Conservation (phyloP, 2,329 filamentous ascomycete species). For the Cytospora paraplurivora region DNA sequence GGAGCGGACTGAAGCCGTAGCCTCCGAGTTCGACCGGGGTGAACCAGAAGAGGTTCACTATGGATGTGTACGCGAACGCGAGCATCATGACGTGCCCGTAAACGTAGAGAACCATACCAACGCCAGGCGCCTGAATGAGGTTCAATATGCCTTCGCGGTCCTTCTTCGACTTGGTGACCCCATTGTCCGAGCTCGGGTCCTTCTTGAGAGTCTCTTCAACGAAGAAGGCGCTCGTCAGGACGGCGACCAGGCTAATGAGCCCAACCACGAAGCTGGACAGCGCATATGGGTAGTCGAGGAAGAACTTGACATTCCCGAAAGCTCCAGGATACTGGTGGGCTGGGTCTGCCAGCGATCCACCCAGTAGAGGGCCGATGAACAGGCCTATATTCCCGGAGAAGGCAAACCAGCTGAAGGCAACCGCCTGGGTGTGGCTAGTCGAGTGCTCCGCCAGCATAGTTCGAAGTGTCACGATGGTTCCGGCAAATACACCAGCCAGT, state of each 20-base stretch:
- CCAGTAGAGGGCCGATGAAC: constrained; percentile 69
- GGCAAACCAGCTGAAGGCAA: constrained; percentile 75
- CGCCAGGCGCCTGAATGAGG: constrained; percentile 64
- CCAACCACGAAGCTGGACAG: constrained; percentile 63
- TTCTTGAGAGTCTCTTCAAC: constrained; percentile 62
- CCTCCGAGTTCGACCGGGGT: constrained; percentile 65
- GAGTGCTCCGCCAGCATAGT: constrained; percentile 77
- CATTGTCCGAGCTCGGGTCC: constrained; percentile 30
- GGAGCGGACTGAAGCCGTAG: constrained; percentile 59
- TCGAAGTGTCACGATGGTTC: constrained; percentile 72
- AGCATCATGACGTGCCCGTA: constrained; percentile 70
- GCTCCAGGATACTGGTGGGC: constrained; percentile 60
- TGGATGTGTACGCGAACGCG: constrained; percentile 70
- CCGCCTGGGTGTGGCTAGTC: constrained; percentile 69
- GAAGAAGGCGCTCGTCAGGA: constrained; percentile 54
- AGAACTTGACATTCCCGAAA: constrained; percentile 60
- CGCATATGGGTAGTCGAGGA: constrained; percentile 66
- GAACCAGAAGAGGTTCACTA: constrained; percentile 69
- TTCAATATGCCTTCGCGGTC: constrained; percentile 48
- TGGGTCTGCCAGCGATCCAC: constrained; percentile 70
- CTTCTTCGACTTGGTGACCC: constrained; percentile 29
- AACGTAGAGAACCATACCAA: constrained; percentile 65
- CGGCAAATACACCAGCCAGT: constrained; percentile 72
- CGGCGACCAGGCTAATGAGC: constrained; percentile 54
- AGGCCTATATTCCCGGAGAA: constrained; percentile 76